Percentiles rank a stretch among this genome's conserved stretches.
Conservation (phyloP, 2,329 filamentous ascomycete genomes). For the Hypoxylon sp. region DNA sequence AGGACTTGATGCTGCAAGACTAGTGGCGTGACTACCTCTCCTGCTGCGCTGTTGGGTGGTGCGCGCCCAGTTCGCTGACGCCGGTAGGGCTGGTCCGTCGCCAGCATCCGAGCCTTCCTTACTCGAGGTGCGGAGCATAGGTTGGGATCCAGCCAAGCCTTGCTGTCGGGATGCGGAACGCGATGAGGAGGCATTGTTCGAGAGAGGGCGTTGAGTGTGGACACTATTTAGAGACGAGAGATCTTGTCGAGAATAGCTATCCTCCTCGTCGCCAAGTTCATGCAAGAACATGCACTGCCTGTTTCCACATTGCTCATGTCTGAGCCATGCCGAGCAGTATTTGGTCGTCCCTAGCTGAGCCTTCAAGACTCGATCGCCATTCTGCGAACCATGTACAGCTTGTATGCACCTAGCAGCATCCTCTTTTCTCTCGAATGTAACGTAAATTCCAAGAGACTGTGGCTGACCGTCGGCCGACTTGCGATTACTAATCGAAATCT, state of each 20-base stretch:
- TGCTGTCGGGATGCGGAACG: constrained; percentile 64
- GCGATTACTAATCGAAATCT: constrained; percentile 97
- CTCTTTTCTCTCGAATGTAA: constrained; percentile 93
- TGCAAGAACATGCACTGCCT: constrained; percentile 98
- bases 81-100: constrained; percentile 91
- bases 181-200: constrained; percentile 60
- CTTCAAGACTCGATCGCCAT: constrained; percentile 85
- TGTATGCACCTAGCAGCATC: constrained; percentile 91
- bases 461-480: constrained; percentile 80
- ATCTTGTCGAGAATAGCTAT: constrained; percentile 94
- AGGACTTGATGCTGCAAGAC: constrained; percentile 82
- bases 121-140: constrained; percentile 80
- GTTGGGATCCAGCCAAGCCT: constrained; percentile 58
- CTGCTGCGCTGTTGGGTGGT: constrained; percentile 72
- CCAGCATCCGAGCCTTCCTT: constrained; percentile 77
- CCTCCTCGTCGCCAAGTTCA: constrained; percentile 96
- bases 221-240: constrained; percentile 93
- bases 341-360: constrained; percentile 90
- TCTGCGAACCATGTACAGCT: constrained; percentile 90
- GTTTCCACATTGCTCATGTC: constrained; percentile 94
- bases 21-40: constrained; percentile 81
- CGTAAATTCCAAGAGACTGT: constrained; percentile 94
- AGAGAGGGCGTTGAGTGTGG: constrained; percentile 76
- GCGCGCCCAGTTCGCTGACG: constrained; percentile 91
- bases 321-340: constrained; percentile 96